Evolutionary conservation across 1,284 basidiomycete genomes (phyloP).

Genomic region (Sanghuangporus sanghuang): DNA sequence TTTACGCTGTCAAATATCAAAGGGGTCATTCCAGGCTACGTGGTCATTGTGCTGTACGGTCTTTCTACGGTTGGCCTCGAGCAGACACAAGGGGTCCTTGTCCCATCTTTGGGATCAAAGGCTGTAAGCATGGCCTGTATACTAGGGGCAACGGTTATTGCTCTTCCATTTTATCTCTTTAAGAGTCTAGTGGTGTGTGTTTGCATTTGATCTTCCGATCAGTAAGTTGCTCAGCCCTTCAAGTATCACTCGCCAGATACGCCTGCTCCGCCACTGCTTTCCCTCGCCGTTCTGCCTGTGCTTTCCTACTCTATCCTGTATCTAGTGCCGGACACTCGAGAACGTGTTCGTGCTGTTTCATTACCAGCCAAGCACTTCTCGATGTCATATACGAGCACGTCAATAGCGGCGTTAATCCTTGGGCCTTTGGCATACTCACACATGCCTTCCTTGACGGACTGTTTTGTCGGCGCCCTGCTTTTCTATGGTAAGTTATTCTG

Average conservation of each 20-base stretch:
- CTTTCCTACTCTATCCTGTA: slow-evolving; percentile 56
- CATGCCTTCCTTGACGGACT: slow-evolving; percentile 48
- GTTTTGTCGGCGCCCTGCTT: slow-evolving; percentile 44
- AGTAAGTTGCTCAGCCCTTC: neutral
- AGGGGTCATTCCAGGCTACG: slow-evolving; percentile 54
- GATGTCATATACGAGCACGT: slow-evolving; percentile 47
- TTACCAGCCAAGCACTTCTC: slow-evolving; percentile 48
- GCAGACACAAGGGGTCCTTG: slow-evolving; percentile 52
- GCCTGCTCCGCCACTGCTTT: slow-evolving; percentile 43
- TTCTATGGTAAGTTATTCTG: slow-evolving; percentile 46
- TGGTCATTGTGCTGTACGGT: slow-evolving; percentile 53
- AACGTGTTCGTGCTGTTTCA: slow-evolving; percentile 40
- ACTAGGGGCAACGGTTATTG: slow-evolving; percentile 57
- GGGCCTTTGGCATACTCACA: slow-evolving; percentile 53
- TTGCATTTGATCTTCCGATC: neutral
- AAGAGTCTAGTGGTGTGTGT: slow-evolving; percentile 50
- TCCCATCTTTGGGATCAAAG: slow-evolving; percentile 48
- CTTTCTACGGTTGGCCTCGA: slow-evolving; percentile 54
- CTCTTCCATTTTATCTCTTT: slow-evolving; percentile 58
- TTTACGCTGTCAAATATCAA: slow-evolving; percentile 42
- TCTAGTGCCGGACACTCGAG: slow-evolving; percentile 46
- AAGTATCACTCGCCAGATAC: slow-evolving; percentile 36
- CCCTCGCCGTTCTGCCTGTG: slow-evolving; percentile 52
- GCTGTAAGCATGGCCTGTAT: slow-evolving; percentile 49
- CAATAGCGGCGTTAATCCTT: slow-evolving; percentile 39